Conservation (phyloP, 306 rosid species). For the Dalbergia cochinchinensis region DNA sequence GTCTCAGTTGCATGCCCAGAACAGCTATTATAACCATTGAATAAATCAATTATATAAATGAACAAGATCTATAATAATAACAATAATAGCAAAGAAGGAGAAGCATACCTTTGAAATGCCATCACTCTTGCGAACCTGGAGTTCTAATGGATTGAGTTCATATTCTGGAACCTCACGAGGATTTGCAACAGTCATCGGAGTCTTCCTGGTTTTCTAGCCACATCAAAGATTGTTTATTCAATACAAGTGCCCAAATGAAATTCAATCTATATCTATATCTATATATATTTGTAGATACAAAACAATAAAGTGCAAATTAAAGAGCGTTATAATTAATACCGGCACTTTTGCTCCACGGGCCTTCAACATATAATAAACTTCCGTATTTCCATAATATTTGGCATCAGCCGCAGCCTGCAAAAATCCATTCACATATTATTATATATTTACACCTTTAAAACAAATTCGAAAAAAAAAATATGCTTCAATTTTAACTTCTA, state of each 20-base stretch:
- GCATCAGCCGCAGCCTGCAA: slow-evolving; percentile 99
- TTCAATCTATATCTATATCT: background rate
- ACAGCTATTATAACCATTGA: background rate
- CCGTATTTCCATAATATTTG: slow-evolving; percentile 80
- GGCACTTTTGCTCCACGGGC: slow-evolving; percentile 97
- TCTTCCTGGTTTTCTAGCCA: slow-evolving; percentile 82
- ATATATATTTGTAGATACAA: background rate
- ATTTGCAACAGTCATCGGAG: slow-evolving; percentile 97
- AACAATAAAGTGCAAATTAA: slow-evolving; percentile 12
- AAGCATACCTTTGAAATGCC: slow-evolving; percentile 78
- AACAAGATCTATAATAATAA: background rate
- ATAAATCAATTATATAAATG: background rate
- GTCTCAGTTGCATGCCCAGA: slow-evolving; percentile 27
- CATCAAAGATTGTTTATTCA: slow-evolving; percentile 37
- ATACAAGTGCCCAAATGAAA: slow-evolving; percentile 25
- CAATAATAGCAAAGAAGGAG: background rate
- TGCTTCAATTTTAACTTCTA: background rate
- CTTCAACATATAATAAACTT: slow-evolving; percentile 80
- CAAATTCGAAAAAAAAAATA: background rate
- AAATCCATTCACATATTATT: slow-evolving; percentile 38
- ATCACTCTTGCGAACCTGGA: slow-evolving; percentile 93
- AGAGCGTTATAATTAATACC: slow-evolving; percentile 53
- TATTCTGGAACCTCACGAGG: slow-evolving; percentile 99
- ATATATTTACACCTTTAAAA: background rate
- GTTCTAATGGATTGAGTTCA: slow-evolving; percentile 97